phyloP scores from a whole-genome alignment of 2,329 filamentous ascomycete species.

The Orbilia blumenaviensis region DNA sequence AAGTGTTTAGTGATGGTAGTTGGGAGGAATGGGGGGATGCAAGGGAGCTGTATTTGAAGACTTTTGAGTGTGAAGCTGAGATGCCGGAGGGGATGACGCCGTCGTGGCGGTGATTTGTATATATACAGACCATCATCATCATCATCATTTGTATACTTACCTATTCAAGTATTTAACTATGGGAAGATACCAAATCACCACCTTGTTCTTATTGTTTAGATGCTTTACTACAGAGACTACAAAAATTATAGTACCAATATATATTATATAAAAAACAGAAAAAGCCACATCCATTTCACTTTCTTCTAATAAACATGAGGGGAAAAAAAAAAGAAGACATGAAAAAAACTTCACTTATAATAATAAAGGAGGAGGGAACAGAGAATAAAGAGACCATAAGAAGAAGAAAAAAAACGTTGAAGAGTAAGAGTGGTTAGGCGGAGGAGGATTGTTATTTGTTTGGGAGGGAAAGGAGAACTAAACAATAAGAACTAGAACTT shows the following conservation, averaged over 20 bases:
- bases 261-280: neutral
- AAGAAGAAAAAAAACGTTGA: neutral
- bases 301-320: neutral
- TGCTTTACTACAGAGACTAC: neutral
- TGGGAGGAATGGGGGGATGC: slow-evolving; percentile 22
- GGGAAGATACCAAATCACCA: too few relatives aligned
- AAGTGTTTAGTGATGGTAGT: slow-evolving; percentile 1
- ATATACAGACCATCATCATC: neutral
- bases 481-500: slow-evolving; percentile 45
- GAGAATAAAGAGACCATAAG: slow-evolving; percentile 9
- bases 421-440: neutral
- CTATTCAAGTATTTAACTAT: too few relatives aligned
- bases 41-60: slow-evolving; percentile 13
- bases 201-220: neutral
- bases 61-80: slow-evolving; percentile 7
- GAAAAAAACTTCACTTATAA: neutral
- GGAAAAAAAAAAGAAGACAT: neutral
- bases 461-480: neutral
- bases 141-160: too few relatives aligned
- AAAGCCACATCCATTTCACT: slow-evolving; percentile 7
- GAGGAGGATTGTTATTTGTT: too few relatives aligned
- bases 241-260: too few relatives aligned
- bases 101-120: neutral
- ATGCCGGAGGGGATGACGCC: slow-evolving; percentile 14
- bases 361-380: neutral